A percentile compares a stretch with the other conserved stretches of the same genome.
Conservation (phyloP, 495 filamentous ascomycete genomes). For the Massariosphaeria phaeospora region DNA sequence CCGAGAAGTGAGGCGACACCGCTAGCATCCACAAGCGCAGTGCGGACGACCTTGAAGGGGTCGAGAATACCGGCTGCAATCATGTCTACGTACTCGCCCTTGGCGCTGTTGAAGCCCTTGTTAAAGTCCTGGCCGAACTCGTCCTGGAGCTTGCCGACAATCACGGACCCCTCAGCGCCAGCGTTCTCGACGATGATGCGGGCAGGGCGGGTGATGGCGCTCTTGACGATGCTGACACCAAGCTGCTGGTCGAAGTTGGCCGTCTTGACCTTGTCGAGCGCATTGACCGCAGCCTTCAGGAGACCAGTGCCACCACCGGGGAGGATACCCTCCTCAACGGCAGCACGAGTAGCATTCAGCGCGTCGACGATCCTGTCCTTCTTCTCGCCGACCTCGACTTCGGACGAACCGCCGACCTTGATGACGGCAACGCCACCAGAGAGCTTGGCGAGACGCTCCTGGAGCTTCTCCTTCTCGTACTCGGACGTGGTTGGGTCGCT, state of each 20-base stretch:
- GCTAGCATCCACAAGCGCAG: conserved; percentile 85
- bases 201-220: conserved; percentile 90
- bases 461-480: conserved; percentile 99
- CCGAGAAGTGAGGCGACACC: conserved; percentile 96
- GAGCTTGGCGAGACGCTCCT: conserved; percentile 98
- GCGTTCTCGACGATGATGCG: conserved; percentile 97
- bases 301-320: conserved; percentile 97
- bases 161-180: conserved; percentile 88
- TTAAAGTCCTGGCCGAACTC: conserved; percentile 92
- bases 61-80: conserved; percentile 94
- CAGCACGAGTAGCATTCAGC: conserved; percentile 94
- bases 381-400: conserved; percentile 99
- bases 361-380: conserved; percentile 99
- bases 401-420: conserved; percentile 94
- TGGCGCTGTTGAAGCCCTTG: conserved; percentile 92
- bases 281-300: conserved; percentile 91
- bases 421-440: conserved; percentile 99
- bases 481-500: conserved; percentile 87
- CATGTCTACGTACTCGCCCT: conserved; percentile 98
- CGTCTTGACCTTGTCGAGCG: conserved; percentile 72
- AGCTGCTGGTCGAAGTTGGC: conserved; percentile 99
- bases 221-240: conserved; percentile 95
- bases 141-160: conserved; percentile 96
- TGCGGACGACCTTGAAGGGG: conserved; percentile 98
- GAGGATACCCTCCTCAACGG: conserved; percentile 97